Base-by-base conservation (phyloP, 2,329 filamentous ascomycete genomes). In the Colletotrichum eleusines region DNA sequence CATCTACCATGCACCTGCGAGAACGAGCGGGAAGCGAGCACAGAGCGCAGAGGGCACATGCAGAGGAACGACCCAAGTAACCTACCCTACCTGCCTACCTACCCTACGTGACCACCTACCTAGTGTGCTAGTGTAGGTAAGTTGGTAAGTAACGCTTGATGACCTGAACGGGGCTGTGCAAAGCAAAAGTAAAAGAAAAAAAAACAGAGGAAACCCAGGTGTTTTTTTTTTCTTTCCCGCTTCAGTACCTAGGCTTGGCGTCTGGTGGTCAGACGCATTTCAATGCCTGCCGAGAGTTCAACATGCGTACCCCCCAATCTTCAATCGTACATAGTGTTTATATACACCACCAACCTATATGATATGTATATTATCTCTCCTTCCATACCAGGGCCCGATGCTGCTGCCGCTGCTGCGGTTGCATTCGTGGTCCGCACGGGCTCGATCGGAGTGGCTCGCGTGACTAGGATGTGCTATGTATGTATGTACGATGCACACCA, bases 121-220 rank as follows among this genome's bases (percentile, higher is more conserved):
- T n/a, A n/a, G n/a, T n/a, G n/a, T n/a, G n/a, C n/a, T n/a, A n/a
- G n/a, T n/a, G n/a, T n/a, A n/a, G n/a, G n/a, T n/a, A n/a, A n/a
- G n/a, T n/a, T n/a, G n/a, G n/a, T n/a, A n/a, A n/a, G n/a, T 26
- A 59, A 48, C 35, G 26, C 26, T 20, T 35, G 51, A 44, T 58
- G 68, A 53, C 59, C 31, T 53, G 55, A 20, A 26, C 63, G 69
- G 44, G 69, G 69, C 69, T 71, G 69, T 71, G 69, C 69, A 71
- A 63, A 57, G 40, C 33, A 28, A 51, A 60, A 12, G 14, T 26
- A 18, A 57, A 64, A 46, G 4, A 40, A 16, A 18, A 64, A 53
- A 40, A 53, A 38, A 62, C 48, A 28, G 48, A 28, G 50, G 16
- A 33, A 53, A 51, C 5, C 26, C 14, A 31, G 9, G 7, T 28